Percentiles rank a stretch among this genome's conserved stretches.
Evolutionary conservation across 2,329 filamentous ascomycete genomes (phyloP).

Genomic region (Colletotrichum tropicale): DNA sequence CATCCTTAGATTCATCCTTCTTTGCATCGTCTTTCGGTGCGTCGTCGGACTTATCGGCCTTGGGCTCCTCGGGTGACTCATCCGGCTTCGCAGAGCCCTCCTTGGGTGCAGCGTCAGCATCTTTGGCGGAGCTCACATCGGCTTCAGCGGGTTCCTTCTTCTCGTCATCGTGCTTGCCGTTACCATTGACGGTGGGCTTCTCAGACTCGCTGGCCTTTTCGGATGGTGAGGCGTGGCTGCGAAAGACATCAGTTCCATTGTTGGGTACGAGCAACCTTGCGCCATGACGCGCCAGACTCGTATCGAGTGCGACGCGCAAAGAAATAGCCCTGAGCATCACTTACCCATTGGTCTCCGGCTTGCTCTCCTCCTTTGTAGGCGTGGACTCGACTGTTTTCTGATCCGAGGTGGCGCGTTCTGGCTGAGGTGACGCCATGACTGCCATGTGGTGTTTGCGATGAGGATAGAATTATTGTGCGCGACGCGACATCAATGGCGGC

Average conservation of each 20-base stretch:
- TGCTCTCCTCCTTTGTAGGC: slow-evolving; percentile 33
- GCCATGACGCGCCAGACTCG: slow-evolving; percentile 13
- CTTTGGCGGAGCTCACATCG: background rate
- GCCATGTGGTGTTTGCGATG: slow-evolving; percentile 45
- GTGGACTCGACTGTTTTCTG: slow-evolving; percentile 47
- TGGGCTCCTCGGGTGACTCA: background rate
- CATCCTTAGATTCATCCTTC: background rate
- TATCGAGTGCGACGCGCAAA: slow-evolving; percentile 4
- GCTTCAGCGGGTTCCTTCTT: background rate
- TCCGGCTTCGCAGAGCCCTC: background rate
- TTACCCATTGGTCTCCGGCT: slow-evolving; percentile 42
- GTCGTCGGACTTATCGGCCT: background rate
- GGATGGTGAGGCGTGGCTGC: slow-evolving; percentile 31
- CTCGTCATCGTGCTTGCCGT: slow-evolving; percentile 24
- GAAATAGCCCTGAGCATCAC: slow-evolving; percentile 22
- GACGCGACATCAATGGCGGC: slow-evolving; percentile 40
- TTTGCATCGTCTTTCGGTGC: background rate
- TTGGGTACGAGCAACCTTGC: background rate
- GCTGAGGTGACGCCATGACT: slow-evolving; percentile 57
- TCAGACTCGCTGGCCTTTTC: slow-evolving; percentile 23
- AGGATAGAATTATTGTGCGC: slow-evolving; percentile 29
- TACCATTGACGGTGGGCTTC: slow-evolving; percentile 28
- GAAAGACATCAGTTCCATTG: background rate
- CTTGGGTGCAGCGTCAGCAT: background rate
- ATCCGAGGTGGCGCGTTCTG: slow-evolving; percentile 46